Evolutionary conservation across 2,329 filamentous ascomycete genomes (phyloP).

Genomic region (Hypoxylon sp.): DNA sequence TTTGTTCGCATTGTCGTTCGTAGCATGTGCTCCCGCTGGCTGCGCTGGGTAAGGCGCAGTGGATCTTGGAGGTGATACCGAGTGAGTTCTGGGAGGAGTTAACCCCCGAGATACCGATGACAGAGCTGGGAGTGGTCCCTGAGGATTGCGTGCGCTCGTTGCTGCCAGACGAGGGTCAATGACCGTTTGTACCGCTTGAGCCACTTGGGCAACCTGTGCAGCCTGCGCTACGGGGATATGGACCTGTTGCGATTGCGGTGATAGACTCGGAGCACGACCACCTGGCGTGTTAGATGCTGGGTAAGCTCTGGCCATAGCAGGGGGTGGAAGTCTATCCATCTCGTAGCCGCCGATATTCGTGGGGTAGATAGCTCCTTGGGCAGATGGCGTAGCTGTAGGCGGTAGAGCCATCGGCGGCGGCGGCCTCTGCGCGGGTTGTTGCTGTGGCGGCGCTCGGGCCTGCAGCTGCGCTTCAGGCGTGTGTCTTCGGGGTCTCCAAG

Average conservation of each 20-base stretch:
- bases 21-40: constrained; percentile 52
- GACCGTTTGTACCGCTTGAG: constrained; percentile 52
- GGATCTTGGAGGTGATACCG: constrained; percentile 63
- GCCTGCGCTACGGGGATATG: constrained; percentile 58
- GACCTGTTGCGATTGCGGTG: constrained; percentile 59
- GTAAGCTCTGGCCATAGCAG: constrained; percentile 39
- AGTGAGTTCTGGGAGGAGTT: constrained; percentile 61
- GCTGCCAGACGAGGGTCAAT: constrained; percentile 54
- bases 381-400: constrained; percentile 29
- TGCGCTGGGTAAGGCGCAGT: constrained; percentile 23
- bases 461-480: constrained; percentile 48
- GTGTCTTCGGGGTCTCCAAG: constrained; percentile 48
- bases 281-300: constrained; percentile 51
- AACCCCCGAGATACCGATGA: constrained; percentile 46
- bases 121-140: constrained; percentile 60
- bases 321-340: constrained; percentile 45
- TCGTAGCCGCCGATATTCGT: constrained; percentile 42
- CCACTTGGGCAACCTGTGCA: constrained; percentile 40
- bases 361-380: constrained; percentile 43
- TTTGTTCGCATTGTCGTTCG: constrained; percentile 52
- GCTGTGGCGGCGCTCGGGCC: constrained; percentile 39
- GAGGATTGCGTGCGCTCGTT: constrained; percentile 53
- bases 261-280: constrained; percentile 47
- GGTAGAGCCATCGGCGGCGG: constrained; percentile 35
- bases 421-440: constrained; percentile 38